phyloP scores from a whole-genome alignment of 306 rosid species.

The Cucumis melo region DNA sequence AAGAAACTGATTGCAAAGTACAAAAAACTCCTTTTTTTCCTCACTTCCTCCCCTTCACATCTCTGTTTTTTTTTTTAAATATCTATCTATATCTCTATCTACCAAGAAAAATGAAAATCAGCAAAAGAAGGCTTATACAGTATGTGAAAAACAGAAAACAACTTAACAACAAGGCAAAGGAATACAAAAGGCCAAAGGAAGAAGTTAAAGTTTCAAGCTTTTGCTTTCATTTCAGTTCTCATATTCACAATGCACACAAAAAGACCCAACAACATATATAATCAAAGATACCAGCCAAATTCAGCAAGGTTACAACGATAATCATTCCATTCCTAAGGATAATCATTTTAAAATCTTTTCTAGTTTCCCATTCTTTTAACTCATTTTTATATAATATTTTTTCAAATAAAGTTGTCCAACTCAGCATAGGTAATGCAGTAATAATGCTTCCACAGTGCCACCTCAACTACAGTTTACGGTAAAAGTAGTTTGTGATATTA shows the following conservation, averaged over 20 bases:
- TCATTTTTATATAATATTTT: too few species aligned
- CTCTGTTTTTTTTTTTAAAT: neutral
- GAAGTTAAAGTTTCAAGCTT: neutral
- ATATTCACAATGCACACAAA: constrained; percentile 29
- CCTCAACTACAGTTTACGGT: too few species aligned
- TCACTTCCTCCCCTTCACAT: constrained; percentile 31
- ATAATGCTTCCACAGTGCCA: too few species aligned
- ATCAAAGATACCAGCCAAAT: too few species aligned
- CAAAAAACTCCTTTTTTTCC: constrained; percentile 13
- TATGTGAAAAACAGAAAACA: constrained; percentile 6
- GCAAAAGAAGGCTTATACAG: neutral
- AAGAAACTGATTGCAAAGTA: constrained; percentile 17
- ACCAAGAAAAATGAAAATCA: neutral
- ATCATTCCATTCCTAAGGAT: too few species aligned
- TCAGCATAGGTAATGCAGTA: too few species aligned
- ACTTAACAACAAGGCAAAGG: constrained; percentile 6
- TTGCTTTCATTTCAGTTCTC: constrained; percentile 1
- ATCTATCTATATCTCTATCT: neutral
- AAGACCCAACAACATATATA: too few species aligned
- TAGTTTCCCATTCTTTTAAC: too few species aligned
- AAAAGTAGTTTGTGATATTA: too few species aligned
- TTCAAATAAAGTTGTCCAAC: too few species aligned
- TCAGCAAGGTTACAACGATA: too few species aligned
- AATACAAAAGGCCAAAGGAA: neutral
- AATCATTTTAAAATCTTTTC: too few species aligned